A percentile compares a stretch with the other conserved stretches of the same genome.
Evolutionary conservation across 257 asterid species (phyloP).

Genomic region (Osmanthus fragrans): DNA sequence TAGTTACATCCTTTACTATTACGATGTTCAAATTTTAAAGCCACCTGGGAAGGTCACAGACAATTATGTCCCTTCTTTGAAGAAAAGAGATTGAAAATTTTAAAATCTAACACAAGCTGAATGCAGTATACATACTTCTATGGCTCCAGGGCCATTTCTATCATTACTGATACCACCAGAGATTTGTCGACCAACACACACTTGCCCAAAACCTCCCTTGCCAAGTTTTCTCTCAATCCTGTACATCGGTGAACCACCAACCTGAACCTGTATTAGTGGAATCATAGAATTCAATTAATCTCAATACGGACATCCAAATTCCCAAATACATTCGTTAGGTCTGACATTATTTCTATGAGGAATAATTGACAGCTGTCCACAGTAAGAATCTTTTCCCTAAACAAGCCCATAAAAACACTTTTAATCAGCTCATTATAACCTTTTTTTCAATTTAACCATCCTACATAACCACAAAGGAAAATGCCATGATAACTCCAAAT

Average conservation of each 20-base stretch:
- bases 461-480: neutral
- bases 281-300: constrained; percentile 10
- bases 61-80: constrained; percentile 7
- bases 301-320: neutral
- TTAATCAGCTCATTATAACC: neutral
- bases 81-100: neutral
- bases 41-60: constrained; percentile 56
- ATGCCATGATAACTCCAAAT: neutral
- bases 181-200: constrained; percentile 76
- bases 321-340: constrained; percentile 3
- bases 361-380: neutral
- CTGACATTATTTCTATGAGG: neutral
- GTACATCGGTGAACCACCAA: constrained; percentile 78
- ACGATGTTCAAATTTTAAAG: constrained; percentile 78
- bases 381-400: neutral
- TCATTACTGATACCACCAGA: constrained; percentile 48
- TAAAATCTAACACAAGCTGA: constrained; percentile 7
- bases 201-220: constrained; percentile 96
- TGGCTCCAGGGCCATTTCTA: constrained; percentile 63
- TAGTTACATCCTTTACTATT: constrained; percentile 82
- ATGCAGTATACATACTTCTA: constrained; percentile 42
- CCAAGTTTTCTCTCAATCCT: constrained; percentile 70
- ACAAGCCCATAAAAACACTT: neutral
- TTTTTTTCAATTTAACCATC: neutral
- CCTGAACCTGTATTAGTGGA: constrained; percentile 65